Evolutionary conservation across 2,329 filamentous ascomycete genomes (phyloP).

Genomic region (Blastomyces emzantsi): DNA sequence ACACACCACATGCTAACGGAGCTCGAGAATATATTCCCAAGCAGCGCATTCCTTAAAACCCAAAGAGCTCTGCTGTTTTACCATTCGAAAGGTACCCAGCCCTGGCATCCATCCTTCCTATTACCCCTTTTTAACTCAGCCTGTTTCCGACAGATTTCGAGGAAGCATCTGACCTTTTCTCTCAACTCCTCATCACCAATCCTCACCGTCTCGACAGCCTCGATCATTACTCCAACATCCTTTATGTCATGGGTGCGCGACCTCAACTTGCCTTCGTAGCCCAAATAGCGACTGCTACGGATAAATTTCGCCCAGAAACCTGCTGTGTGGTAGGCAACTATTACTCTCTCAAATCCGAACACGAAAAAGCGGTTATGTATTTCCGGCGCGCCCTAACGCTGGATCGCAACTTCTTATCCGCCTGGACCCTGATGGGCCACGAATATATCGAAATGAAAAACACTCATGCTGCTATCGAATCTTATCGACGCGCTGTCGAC

Average conservation of each 20-base stretch:
- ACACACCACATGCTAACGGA: constrained; percentile 68
- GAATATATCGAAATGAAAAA: constrained; percentile 99
- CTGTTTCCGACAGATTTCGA: constrained; percentile 46
- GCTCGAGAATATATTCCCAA: constrained; percentile 75
- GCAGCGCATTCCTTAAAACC: constrained; percentile 79
- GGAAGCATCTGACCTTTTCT: constrained; percentile 53
- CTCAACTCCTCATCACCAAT: constrained; percentile 58
- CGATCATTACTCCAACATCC: constrained; percentile 94
- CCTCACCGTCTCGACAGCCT: constrained; percentile 73
- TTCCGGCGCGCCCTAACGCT: constrained; percentile 87
- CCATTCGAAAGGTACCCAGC: constrained; percentile 58
- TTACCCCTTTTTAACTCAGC: not conserved
- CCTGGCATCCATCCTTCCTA: not conserved
- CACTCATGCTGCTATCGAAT: constrained; percentile 94
- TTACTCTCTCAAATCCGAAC: constrained; percentile 85
- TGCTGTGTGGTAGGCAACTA: constrained; percentile 97
- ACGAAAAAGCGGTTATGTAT: constrained; percentile 97
- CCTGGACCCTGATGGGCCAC: constrained; percentile 98
- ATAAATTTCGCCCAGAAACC: constrained; percentile 94
- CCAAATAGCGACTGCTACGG: constrained; percentile 79
- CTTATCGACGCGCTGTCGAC: constrained; percentile 88
- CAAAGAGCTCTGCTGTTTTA: constrained; percentile 83
- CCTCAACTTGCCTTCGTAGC: constrained; percentile 89
- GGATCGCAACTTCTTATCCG: constrained; percentile 81
- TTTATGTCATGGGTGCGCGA: constrained; percentile 82